A percentile compares a stretch with the other conserved stretches of the same genome.
Evolutionary conservation across 805 yeast genomes (phyloP).

Genomic region (Yamadazyma endophytica): DNA sequence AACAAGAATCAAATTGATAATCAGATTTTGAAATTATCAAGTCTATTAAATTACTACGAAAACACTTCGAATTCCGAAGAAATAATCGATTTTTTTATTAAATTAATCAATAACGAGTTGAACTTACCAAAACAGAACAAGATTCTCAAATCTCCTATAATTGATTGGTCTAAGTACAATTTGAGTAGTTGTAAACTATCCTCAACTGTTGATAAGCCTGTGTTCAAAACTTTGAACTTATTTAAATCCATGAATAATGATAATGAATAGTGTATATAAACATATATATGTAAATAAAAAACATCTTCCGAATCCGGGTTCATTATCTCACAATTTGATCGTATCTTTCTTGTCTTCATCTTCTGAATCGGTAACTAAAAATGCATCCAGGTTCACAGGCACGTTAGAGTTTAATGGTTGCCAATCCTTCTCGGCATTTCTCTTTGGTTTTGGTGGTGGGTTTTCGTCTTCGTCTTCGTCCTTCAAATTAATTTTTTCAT

Average conservation of each 20-base stretch:
- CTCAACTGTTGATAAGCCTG: conserved; percentile 10
- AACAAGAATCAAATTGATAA: conserved; percentile 19
- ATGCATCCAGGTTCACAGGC: conserved; percentile 40
- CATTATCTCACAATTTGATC: no score
- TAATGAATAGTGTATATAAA: no score
- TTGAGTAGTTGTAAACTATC: conserved; percentile 2
- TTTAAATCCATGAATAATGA: no score
- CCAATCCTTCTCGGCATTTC: conserved; percentile 30
- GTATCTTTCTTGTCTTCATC: conserved; percentile 33
- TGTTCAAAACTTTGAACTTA: conserved; percentile 22
- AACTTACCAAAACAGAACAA: conserved; percentile 31
- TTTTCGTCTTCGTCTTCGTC: conserved; percentile 23
- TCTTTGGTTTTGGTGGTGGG: conserved; percentile 13
- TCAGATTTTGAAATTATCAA: conserved; percentile 29
- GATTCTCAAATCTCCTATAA: conserved; percentile 28
- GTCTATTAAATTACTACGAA: conserved; percentile 19
- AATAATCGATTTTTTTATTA: conserved; percentile 28
- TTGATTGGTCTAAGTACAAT: conserved; percentile 38
- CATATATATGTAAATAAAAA: no score
- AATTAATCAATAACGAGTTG: conserved; percentile 28
- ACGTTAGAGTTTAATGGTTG: conserved; percentile 35
- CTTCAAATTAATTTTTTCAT: conserved; percentile 40
- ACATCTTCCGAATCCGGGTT: no score
- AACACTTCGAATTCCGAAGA: conserved; percentile 12
- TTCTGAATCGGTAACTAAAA: conserved; percentile 41